A percentile compares a stretch with the other conserved stretches of the same genome.
phyloP scores from a whole-genome alignment of 2,329 filamentous ascomycete genomes.

The Alternaria incomplexa region DNA sequence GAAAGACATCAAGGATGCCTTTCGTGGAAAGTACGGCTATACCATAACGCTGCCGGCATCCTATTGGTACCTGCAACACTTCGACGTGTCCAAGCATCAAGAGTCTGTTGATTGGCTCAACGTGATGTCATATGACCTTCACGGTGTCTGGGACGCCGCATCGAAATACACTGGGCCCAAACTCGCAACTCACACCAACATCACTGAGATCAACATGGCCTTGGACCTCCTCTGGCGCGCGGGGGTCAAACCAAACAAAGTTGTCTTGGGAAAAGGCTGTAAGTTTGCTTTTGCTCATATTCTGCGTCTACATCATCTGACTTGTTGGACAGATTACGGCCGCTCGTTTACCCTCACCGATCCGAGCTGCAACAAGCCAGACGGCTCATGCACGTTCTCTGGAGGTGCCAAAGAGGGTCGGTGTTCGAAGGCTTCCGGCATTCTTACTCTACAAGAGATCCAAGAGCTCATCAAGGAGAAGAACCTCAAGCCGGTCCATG shows the following conservation, averaged over 20 bases:
- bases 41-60: constrained; percentile 21
- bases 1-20: constrained; percentile 7
- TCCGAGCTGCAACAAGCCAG: constrained; percentile 8
- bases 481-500: neutral
- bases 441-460: constrained; percentile 4
- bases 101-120: constrained; percentile 50
- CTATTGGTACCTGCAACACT: constrained; percentile 32
- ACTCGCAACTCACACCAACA: constrained; percentile 50
- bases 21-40: constrained; percentile 15
- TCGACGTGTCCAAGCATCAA: constrained; percentile 26
- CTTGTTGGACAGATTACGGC: constrained; percentile 48
- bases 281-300: neutral
- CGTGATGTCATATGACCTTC: constrained; percentile 55
- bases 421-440: constrained; percentile 1
- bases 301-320: constrained; percentile 20
- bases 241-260: constrained; percentile 47
- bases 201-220: constrained; percentile 53
- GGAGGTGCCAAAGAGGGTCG: neutral
- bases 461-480: neutral
- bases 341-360: constrained; percentile 32
- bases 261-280: constrained; percentile 48
- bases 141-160: constrained; percentile 48
- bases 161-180: constrained; percentile 30
- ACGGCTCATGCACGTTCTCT: constrained; percentile 6
- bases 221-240: constrained; percentile 56